These are phyloP conservation scores for Prunus kanzakura DNA, from an alignment of 306 rosid genomes.

Conservation along the genomic window DNA sequence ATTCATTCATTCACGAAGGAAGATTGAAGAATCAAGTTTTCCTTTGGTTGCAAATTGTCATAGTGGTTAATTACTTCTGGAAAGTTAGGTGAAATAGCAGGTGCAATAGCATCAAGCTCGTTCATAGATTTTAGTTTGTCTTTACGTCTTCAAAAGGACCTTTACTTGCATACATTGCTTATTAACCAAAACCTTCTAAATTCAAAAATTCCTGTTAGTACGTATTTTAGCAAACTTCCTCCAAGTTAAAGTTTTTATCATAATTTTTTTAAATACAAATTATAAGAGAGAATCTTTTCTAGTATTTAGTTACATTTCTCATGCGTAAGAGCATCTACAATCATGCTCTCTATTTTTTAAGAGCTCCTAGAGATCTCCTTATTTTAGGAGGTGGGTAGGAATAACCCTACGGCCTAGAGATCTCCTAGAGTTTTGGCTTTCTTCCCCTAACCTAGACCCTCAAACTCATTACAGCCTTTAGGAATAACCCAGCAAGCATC, in stretches of 20 bases:
- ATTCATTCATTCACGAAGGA: too few relatives aligned
- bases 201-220: background rate
- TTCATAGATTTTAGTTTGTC: background rate
- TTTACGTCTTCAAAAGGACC: background rate
- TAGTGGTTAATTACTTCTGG: too few relatives aligned
- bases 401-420: too few relatives aligned
- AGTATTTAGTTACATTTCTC: background rate
- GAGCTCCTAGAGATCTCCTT: too few relatives aligned
- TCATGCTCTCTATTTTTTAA: too few relatives aligned
- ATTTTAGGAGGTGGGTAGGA: too few relatives aligned
- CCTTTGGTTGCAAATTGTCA: too few relatives aligned
- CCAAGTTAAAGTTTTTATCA: background rate
- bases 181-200: background rate
- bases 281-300: background rate
- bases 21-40: too few relatives aligned
- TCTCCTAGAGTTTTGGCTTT: too few relatives aligned
- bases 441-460: too few relatives aligned
- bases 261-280: background rate
- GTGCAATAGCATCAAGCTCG: constrained; percentile 90
- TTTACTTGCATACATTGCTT: background rate
- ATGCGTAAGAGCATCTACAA: background rate
- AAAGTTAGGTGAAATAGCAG: constrained; percentile 23
- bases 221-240: background rate
- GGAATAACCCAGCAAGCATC: too few relatives aligned
- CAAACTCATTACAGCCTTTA: too few relatives aligned